Base-by-base conservation (phyloP, 2,329 filamentous ascomycete species). In the Coniochaeta prunicola region DNA sequence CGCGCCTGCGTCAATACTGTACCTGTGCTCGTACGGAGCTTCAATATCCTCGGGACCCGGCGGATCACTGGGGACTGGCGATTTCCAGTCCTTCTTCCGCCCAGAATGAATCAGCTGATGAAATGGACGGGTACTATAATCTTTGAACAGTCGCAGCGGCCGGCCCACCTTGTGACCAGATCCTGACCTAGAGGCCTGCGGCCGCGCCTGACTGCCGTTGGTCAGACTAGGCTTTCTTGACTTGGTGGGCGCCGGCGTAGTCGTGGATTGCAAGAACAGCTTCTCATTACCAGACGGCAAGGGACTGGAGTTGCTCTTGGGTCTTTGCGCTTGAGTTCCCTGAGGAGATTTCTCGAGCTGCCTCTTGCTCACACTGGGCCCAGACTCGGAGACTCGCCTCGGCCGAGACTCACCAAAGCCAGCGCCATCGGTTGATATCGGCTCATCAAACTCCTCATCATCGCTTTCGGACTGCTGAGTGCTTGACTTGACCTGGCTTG, bases 71-170 rank as follows among this genome's bases (percentile, higher is more conserved):
- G 53, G 30, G 7, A 55, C 15, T 13, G 53, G 53, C n/a, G 53
- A 15, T 2, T 15, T 34, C 53, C 53, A 55, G 28, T 33, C 30
- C 21, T 34, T 55, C n/a, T 33, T 55, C 53, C 53, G 53, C 9
- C 53, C 53, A 26, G 53, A 55, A 31, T 55, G 53, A 24, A 55
- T 55, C n/a, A 36, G n/a, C 17, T 55, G 30, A 24, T 55, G 53
- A 15, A 31, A 54, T 10, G 50, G 28, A 6, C 28, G 24, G 15
- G 50, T 6, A 5, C 48, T 53, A 24, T 7, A 13, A 4, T 7
- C 12, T n/a, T n/a, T 26, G 13, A 50, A 26, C 21, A 4, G 31
- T 15, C 28, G 50, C 3, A 4, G 50, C 33, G 28, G 15, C n/a
- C 17, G 28, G n/a, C 19, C 30, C 2, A 4, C 31, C n/a, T 55